A percentile compares a stretch with the other conserved stretches of the same genome.
These are phyloP conservation scores for Thalassiosira ordinaria DNA, from an alignment of 352 stramenopile species.

Conservation along the genomic window DNA sequence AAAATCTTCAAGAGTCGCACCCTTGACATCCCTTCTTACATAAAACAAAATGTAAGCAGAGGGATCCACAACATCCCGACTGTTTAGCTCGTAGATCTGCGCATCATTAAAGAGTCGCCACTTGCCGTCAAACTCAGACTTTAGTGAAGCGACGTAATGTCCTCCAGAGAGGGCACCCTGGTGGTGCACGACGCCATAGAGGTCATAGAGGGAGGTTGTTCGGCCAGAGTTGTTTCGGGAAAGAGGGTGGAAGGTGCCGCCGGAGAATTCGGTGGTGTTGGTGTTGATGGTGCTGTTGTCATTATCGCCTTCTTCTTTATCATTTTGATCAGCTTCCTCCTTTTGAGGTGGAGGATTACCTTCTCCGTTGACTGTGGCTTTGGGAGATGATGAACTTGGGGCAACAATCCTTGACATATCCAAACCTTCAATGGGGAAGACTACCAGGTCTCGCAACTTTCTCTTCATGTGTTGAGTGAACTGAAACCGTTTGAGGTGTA, in stretches of 20 bases:
- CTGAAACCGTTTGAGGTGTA: slow-evolving; percentile 99
- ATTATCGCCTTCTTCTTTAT: slow-evolving; percentile 21
- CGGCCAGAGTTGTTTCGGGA: slow-evolving; percentile 49
- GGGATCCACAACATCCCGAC: slow-evolving; percentile 81
- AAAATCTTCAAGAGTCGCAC: slow-evolving; percentile 79
- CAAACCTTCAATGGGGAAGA: slow-evolving; percentile 94
- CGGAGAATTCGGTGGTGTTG: slow-evolving; percentile 22
- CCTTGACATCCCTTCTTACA: slow-evolving; percentile 80
- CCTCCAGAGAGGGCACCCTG: slow-evolving; percentile 93
- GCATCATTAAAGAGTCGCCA: slow-evolving; percentile 99
- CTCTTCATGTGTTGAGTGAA: slow-evolving; percentile 91
- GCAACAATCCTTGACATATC: slow-evolving; percentile 87
- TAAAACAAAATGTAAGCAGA: slow-evolving; percentile 88
- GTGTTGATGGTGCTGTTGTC: background rate
- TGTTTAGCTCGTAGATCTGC: slow-evolving; percentile 82
- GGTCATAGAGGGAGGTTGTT: slow-evolving; percentile 89
- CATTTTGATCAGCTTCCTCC: slow-evolving; percentile 8
- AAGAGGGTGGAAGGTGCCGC: slow-evolving; percentile 50
- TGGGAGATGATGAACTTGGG: slow-evolving; percentile 36
- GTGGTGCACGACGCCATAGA: slow-evolving; percentile 98
- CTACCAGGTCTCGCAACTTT: slow-evolving; percentile 96
- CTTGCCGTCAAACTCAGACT: slow-evolving; percentile 88
- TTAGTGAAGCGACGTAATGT: slow-evolving; percentile 91
- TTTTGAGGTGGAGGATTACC: background rate
- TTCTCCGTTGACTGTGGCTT: slow-evolving; percentile 17